A percentile compares a stretch with the other conserved stretches of the same genome.
Evolutionary conservation across 1,139 yeast genomes (phyloP).

Genomic region (Debaryomyces subglobosus): DNA sequence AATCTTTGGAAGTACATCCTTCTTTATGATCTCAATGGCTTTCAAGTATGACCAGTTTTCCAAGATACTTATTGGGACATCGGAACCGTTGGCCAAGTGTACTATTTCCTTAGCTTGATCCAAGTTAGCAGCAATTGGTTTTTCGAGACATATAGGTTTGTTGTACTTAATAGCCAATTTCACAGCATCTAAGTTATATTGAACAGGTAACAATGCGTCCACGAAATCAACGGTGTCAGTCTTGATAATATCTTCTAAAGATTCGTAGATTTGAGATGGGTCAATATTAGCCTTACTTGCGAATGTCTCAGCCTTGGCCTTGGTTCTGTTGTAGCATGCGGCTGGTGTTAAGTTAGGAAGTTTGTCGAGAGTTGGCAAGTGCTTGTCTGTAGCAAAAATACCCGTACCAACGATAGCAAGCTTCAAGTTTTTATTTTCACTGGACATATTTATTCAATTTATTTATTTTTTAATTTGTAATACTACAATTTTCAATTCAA

Average conservation of each 20-base stretch:
- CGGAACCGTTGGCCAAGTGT: slow-evolving; percentile 56
- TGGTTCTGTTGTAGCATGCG: slow-evolving; percentile 83
- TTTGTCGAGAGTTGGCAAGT: slow-evolving; percentile 70
- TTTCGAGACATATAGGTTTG: slow-evolving; percentile 82
- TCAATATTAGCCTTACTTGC: slow-evolving; percentile 65
- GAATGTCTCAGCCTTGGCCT: slow-evolving; percentile 75
- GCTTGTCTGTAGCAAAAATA: slow-evolving; percentile 83
- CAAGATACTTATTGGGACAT: slow-evolving; percentile 71
- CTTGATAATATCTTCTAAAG: slow-evolving; percentile 63
- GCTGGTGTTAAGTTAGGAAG: slow-evolving; percentile 33
- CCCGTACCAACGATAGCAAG: slow-evolving; percentile 90
- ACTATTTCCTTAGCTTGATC: slow-evolving; percentile 82
- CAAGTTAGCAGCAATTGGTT: slow-evolving; percentile 88
- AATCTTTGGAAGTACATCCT: slow-evolving; percentile 63
- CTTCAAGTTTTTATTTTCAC: slow-evolving; percentile 33
- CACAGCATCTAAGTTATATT: slow-evolving; percentile 69
- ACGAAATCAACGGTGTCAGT: slow-evolving; percentile 71
- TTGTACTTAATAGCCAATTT: slow-evolving; percentile 66
- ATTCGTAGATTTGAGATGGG: slow-evolving; percentile 57
- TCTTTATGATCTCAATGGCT: slow-evolving; percentile 52
- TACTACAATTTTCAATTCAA: not conserved
- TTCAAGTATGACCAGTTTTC: slow-evolving; percentile 84
- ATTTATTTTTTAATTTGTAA: not conserved
- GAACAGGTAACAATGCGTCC: slow-evolving; percentile 87
- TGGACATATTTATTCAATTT: slow-evolving; percentile 4